These are phyloP conservation scores for Cyberlindnera lachancei DNA, from an alignment of 805 yeast genomes.

Conservation along the genomic window DNA sequence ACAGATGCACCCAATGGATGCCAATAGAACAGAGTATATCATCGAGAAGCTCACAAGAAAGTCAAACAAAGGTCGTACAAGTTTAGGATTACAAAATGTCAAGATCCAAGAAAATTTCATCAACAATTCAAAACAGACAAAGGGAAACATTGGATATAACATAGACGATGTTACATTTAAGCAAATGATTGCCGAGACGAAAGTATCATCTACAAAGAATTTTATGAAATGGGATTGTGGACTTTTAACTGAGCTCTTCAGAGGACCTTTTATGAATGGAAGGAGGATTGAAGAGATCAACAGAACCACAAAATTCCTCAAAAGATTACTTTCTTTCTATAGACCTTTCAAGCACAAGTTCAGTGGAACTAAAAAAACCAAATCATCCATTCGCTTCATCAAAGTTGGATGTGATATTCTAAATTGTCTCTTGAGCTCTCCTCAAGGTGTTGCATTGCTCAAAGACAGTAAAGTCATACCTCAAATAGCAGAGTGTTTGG, in stretches of 20 bases:
- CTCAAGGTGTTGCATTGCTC: conserved; percentile 61
- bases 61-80: conserved; percentile 31
- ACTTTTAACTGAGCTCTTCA: conserved; percentile 58
- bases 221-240: conserved; percentile 87
- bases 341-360: conserved; percentile 88
- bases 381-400: conserved; percentile 48
- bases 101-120: conserved; percentile 20
- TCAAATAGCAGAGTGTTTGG: conserved; percentile 83
- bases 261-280: conserved; percentile 74
- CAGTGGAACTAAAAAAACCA: conserved; percentile 42
- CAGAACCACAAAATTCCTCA: conserved; percentile 76
- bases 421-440: conserved; percentile 50
- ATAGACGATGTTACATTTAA: conserved; percentile 62
- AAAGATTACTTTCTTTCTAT: conserved; percentile 76
- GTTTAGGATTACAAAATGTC: conserved; percentile 25
- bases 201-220: conserved; percentile 70
- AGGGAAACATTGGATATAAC: conserved; percentile 5
- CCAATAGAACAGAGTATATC: conserved; percentile 32
- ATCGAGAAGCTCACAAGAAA: conserved; percentile 38
- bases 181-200: conserved; percentile 56
- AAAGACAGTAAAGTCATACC: conserved; percentile 72
- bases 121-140: conserved; percentile 14
- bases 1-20: neutral
- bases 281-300: conserved; percentile 69
- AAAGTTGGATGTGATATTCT: conserved; percentile 72